Evolutionary conservation across 202 grass and related monocot species (phyloP).

Genomic region (Panicum hallii): DNA sequence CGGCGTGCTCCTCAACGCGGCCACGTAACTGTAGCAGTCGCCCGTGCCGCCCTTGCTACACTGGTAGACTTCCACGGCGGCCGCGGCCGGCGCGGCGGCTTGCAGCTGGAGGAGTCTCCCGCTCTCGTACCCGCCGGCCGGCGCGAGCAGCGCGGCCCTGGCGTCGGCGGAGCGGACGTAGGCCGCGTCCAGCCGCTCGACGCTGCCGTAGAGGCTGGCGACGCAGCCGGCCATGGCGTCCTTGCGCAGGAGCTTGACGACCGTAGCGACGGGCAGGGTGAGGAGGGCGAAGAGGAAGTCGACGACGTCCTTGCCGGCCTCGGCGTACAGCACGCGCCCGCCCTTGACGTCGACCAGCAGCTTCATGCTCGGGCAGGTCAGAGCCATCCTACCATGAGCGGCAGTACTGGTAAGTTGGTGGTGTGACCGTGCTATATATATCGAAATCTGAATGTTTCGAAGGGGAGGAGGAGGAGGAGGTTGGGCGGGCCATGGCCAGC

Average conservation of each 20-base stretch:
- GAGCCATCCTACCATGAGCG: too few species aligned
- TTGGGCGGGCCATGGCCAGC: too few species aligned
- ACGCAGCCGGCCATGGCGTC: conserved; percentile 40
- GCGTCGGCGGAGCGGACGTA: neutral
- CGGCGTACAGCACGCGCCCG: conserved; percentile 47
- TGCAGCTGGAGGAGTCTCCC: neutral
- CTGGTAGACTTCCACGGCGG: neutral
- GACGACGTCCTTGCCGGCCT: conserved; percentile 50
- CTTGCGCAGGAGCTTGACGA: neutral
- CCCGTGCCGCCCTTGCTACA: neutral
- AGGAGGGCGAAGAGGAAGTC: conserved; percentile 63
- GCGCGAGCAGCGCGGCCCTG: conserved; percentile 7
- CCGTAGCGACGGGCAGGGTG: neutral
- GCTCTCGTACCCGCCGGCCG: neutral
- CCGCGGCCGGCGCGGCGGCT: too few species aligned
- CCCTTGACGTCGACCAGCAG: conserved; percentile 46
- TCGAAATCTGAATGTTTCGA: too few species aligned
- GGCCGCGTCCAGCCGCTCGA: conserved; percentile 5
- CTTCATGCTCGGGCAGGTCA: conserved; percentile 12
- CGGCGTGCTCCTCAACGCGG: neutral
- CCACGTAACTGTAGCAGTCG: neutral
- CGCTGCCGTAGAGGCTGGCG: conserved; percentile 40
- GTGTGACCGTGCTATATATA: too few species aligned
- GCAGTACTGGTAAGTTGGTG: too few species aligned
- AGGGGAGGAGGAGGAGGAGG: too few species aligned